Evolutionary conservation across 495 filamentous ascomycete species (phyloP), one percentile per base, ranked within the genome.

Genomic region (Xylaria cubensis): DNA sequence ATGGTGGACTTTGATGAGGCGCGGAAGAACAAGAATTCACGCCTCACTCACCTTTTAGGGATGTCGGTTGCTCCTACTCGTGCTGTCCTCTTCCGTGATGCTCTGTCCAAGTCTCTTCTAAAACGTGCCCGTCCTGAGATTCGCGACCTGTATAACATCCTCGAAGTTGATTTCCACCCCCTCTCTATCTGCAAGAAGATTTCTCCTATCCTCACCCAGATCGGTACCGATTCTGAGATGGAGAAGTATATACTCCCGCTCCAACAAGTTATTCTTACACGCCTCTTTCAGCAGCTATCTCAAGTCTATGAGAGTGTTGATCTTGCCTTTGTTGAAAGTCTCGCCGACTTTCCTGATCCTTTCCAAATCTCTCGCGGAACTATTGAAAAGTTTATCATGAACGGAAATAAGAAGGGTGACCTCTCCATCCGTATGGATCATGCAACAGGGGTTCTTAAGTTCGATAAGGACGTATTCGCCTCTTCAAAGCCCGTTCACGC

Each of bases 361-460:
- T 98, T 97, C 90, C 92, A 97, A 84, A 94, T 98, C 74, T 92
- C 88, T 73, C 91, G 92, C 50, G 91, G 90, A 74, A 97, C 93
- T 73, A 97, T 99, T 71, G 96, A 99, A 85, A 99, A 99, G 85
- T 99, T 99, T 88, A 98, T 99, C 87, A 99, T 99, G 96, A 99
- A 99, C 83, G 96, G 96, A 72, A 98, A 96, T 88, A 99, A 99
- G 89, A 99, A 99, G 88, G 96, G 96, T 41, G 97, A 99, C 76
- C 88, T 99, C 62, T 92, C 96, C 55, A 97, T 99, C 78, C 95
- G 96, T 70, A 92, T 99, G 77, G 93, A 98, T 77, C 96, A 99
- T 81, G 93, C 93, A 72, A 93, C 94, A 34, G 94, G 97, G 65
- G 91, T 97, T 61, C 89, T 99, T 63, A 98, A 94, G 76, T 99